Base-by-base conservation (phyloP, 2,329 filamentous ascomycete genomes). In the Diaporthe vaccinii region DNA sequence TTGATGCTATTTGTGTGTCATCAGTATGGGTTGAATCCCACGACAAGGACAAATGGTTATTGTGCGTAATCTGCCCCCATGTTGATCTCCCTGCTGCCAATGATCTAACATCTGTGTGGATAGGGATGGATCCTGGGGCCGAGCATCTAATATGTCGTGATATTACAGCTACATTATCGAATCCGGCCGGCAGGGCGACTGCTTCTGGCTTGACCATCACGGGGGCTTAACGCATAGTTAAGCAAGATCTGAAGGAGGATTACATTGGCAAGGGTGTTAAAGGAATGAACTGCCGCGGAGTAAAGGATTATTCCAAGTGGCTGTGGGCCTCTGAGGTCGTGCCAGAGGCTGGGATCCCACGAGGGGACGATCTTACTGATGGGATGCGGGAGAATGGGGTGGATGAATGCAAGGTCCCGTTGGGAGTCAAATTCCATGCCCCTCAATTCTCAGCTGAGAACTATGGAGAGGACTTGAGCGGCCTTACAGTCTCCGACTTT, bases 121-220 rank as follows among this genome's bases (percentile, higher is more conserved):
- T 15, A 72, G 70, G 25, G 70, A 72, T 49, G 70, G 70, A 7
- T 41, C 36, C 4, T 72, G 70, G 70, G 70, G 7, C 70, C 70
- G 31, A 10, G 25, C 39, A 41, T 72, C 70, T 10, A 59, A 72
- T n/a, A 57, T 58, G 70, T 61, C 70, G 28, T 72, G 57, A 44
- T 49, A 61, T 49, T 62, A 49, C 8, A 62, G 70, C 57, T 59
- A 72, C 15, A 34, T 25, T n/a, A 31, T 20, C 31, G 17, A 59
- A 10, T 22, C 51, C 22, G 15, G 70, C n/a, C 51, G 9, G 9
- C n/a, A 25, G 36, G 70, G 36, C 36, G 36, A 72, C 49, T 72
- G 70, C 55, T 72, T 46, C 69, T 72, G 69, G 69, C n/a, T 72
- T 22, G 69, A 72, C 31, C 55, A 61, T 46, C 22, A 41, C 41